Conservation (phyloP, 139 green algal species). For the Klebsormidium nitens region DNA sequence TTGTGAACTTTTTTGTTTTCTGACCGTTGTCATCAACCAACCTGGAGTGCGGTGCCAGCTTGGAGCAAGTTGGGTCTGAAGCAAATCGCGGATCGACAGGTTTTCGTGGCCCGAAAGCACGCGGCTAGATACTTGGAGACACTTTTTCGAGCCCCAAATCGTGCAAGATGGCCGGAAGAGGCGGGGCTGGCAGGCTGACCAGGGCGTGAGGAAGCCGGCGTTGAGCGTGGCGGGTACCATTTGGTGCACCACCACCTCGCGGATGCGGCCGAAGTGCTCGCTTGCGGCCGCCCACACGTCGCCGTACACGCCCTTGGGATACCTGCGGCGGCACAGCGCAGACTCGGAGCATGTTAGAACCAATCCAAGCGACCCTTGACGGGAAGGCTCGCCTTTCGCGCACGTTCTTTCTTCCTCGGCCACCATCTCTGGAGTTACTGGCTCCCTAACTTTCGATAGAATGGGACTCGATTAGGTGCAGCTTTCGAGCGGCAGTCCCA, state of each 20-base stretch:
- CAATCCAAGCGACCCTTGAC: not conserved
- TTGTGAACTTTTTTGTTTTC: no score
- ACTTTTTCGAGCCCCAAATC: not conserved
- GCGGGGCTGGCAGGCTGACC: slow-evolving; percentile 48
- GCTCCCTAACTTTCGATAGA: not conserved
- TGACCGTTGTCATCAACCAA: not conserved
- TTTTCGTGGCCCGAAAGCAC: not conserved
- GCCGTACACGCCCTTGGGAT: no score
- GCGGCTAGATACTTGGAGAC: not conserved
- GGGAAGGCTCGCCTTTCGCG: not conserved
- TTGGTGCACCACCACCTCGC: slow-evolving; percentile 52
- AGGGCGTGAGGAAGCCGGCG: slow-evolving; percentile 73
- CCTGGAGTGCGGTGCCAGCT: not conserved
- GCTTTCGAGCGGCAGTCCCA: no score
- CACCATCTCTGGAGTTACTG: not conserved
- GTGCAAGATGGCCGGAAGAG: slow-evolving; percentile 41
- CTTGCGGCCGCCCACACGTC: not conserved
- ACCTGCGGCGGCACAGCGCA: not conserved
- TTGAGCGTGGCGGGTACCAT: slow-evolving; percentile 72
- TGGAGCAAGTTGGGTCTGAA: not conserved
- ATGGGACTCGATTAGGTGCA: not conserved
- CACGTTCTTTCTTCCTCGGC: not conserved
- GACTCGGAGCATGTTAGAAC: not conserved
- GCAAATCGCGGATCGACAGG: not conserved
- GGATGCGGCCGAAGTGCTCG: slow-evolving; percentile 45